Evolutionary conservation across 306 rosid genomes (phyloP), one percentile per base, ranked within the genome.

Genomic region (Lithocarpus polystachyus): DNA sequence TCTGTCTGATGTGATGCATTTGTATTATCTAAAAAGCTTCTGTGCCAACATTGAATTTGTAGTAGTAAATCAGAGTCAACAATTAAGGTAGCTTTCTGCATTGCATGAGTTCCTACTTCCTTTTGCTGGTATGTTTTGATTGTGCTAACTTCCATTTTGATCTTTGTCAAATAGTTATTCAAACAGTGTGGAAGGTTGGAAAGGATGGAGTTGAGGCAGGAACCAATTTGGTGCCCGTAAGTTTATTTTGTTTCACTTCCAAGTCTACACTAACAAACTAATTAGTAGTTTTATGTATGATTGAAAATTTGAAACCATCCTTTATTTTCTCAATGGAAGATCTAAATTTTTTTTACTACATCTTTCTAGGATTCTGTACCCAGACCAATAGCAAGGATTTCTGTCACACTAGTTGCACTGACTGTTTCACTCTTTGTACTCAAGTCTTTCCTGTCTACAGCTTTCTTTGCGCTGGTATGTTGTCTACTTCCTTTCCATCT

Each of bases 191-290:
- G 97, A 92, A 78, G 83, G 87, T 91, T 81, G 90, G 96, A 37
- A 89, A 59, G 68, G 98, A 95, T 84, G 99, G 97, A 81, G 76
- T 95, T 76, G 97, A 95, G 77, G 98, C 90, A 18, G 92, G 92
- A 81, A 80, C 90, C 18, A 76, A 75, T 67, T 76, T 88, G 74
- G 81, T 88, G 20, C 92, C 90, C 2, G 92, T 88, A 82, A 79
- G 85, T 84, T 55, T 13, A 26, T n/a, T 55, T 15, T 8, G 20
- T 18, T 52, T 37, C 22, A 43, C 8, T 74, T 45, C 72, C 37
- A 37, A 31, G n/a, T 20, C 76, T 31, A 31, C 51, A 20, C 67
- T 57, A 62, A 56, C 33, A 15, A 31, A 20, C 72, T 23, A 59
- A 19, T 4, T 55, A 8, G 52, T 28, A 20, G 40, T 67, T 67